These are phyloP conservation scores for Cantharellus cinnabarinus DNA, from an alignment of 768 basidiomycete genomes.

Conservation along the genomic window DNA sequence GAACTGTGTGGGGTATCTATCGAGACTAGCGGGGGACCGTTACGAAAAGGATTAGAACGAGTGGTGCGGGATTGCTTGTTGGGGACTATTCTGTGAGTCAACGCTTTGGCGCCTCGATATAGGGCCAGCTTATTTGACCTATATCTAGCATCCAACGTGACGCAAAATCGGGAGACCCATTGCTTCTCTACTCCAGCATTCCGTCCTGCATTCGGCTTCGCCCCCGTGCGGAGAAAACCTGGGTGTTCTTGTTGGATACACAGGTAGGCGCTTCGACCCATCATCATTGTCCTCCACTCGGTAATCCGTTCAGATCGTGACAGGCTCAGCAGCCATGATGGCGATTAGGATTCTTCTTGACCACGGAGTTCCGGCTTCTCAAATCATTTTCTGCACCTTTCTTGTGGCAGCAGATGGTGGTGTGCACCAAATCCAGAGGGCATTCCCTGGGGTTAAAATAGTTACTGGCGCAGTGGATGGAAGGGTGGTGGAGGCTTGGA, in stretches of 20 bases:
- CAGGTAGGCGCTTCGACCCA: constrained; percentile 36
- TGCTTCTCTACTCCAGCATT: constrained; percentile 64
- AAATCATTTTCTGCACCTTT: constrained; percentile 79
- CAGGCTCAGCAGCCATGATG: constrained; percentile 87
- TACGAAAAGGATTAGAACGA: constrained; percentile 77
- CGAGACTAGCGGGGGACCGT: constrained; percentile 72
- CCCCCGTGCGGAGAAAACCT: constrained; percentile 41
- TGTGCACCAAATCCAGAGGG: constrained; percentile 49
- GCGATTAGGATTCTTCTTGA: constrained; percentile 83
- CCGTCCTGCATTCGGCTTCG: constrained; percentile 52
- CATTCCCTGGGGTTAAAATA: constrained; percentile 72
- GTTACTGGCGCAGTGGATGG: constrained; percentile 73
- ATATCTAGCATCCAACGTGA: constrained; percentile 52
- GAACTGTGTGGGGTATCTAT: constrained; percentile 72
- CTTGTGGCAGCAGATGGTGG: constrained; percentile 72
- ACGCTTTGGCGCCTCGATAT: background rate
- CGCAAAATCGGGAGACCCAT: constrained; percentile 62
- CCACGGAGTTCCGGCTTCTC: constrained; percentile 68
- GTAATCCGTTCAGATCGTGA: constrained; percentile 46
- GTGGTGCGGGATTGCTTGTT: constrained; percentile 73
- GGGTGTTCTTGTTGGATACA: constrained; percentile 67
- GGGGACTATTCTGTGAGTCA: constrained; percentile 46
- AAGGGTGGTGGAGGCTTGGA: constrained; percentile 52
- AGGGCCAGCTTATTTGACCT: background rate
- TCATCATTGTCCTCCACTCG: background rate